phyloP scores from a whole-genome alignment of 2,329 filamentous ascomycete genomes.

The Penicillium occitanis region DNA sequence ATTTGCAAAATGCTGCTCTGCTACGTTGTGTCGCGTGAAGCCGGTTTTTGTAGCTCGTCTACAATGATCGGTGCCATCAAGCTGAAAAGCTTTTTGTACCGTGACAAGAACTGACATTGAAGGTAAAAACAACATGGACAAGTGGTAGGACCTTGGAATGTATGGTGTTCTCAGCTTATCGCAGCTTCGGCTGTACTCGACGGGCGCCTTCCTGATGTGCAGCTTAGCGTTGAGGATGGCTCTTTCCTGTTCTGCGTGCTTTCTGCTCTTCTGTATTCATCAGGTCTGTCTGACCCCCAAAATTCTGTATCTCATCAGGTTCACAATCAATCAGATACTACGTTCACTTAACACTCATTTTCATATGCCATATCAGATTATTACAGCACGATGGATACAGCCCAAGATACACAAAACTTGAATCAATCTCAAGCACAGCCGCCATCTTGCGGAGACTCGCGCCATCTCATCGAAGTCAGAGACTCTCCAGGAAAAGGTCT shows the following conservation, averaged over 20 bases:
- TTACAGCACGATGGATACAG: not conserved
- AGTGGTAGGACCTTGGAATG: not conserved
- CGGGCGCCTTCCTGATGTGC: not conserved
- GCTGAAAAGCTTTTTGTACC: no score
- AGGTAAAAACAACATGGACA: not conserved
- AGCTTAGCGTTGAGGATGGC: not conserved
- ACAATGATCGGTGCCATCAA: not conserved
- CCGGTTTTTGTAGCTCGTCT: not conserved
- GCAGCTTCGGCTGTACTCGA: not conserved
- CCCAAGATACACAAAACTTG: not conserved
- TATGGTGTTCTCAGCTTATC: not conserved
- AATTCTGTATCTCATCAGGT: not conserved
- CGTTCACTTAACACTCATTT: not conserved
- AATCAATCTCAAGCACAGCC: not conserved
- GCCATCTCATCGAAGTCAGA: not conserved
- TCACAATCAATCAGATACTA: not conserved
- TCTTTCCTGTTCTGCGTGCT: not conserved
- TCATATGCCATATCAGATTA: not conserved
- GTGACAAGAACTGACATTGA: no score
- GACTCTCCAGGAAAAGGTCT: conserved; percentile 1
- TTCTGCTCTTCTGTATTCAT: not conserved
- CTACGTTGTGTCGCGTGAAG: not conserved
- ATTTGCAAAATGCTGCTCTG: not conserved
- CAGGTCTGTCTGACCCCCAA: not conserved
- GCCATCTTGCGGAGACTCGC: not conserved